These are phyloP conservation scores for Plasmodium chabaudi DNA, from an alignment of 169 alveolate species.

Conservation along the genomic window DNA sequence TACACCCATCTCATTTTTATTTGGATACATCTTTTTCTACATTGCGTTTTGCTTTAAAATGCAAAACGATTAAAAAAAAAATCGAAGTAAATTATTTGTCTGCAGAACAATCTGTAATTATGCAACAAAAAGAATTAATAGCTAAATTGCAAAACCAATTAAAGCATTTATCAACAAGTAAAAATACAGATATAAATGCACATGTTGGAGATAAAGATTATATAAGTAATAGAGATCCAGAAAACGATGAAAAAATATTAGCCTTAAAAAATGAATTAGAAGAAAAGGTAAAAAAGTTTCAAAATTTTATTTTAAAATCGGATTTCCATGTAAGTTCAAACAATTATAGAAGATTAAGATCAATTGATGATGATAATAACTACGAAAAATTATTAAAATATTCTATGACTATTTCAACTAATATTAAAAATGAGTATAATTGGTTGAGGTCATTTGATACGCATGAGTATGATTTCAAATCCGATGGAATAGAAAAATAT, in stretches of 20 bases:
- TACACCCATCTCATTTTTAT: constrained; percentile 84
- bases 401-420: constrained; percentile 54
- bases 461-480: constrained; percentile 60
- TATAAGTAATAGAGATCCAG: constrained; percentile 33
- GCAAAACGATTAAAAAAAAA: constrained; percentile 79
- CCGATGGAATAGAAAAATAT: constrained; percentile 74
- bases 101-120: constrained; percentile 86
- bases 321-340: constrained; percentile 65
- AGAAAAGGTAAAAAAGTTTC: constrained; percentile 84
- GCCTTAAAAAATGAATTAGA: constrained; percentile 81
- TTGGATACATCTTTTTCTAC: constrained; percentile 84
- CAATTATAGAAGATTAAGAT: constrained; percentile 57
- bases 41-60: constrained; percentile 84
- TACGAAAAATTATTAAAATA: constrained; percentile 70
- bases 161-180: constrained; percentile 54
- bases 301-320: constrained; percentile 84
- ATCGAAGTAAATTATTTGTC: constrained; percentile 80
- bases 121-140: constrained; percentile 84
- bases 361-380: constrained; percentile 60
- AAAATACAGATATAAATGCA: constrained; percentile 56
- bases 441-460: constrained; percentile 76
- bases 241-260: constrained; percentile 73
- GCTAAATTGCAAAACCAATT: constrained; percentile 77
- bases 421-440: constrained; percentile 63
- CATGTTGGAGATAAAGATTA: constrained; percentile 27